Percentiles rank a stretch among this genome's conserved stretches.
Evolutionary conservation across 108 stramenopile genomes (phyloP).

Genomic region (Bacterosira constricta): DNA sequence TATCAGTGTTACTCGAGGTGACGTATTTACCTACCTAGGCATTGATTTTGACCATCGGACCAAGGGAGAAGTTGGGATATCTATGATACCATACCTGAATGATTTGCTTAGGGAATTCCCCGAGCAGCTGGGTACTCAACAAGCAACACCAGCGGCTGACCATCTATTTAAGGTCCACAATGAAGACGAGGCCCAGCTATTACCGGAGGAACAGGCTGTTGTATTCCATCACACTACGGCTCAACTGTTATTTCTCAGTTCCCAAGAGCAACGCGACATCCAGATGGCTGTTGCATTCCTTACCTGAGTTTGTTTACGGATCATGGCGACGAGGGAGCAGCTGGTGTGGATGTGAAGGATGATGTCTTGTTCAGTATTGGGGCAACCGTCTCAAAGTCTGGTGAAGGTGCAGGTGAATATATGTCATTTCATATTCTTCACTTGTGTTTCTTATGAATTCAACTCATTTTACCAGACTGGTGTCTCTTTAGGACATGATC

Average conservation of each 20-base stretch:
- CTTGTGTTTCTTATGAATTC: too few relatives aligned
- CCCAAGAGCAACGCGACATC: too few relatives aligned
- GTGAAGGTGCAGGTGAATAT: too few relatives aligned
- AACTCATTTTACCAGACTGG: too few relatives aligned
- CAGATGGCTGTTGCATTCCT: too few relatives aligned
- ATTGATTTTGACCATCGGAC: slow-evolving; percentile 43
- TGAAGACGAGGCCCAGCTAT: not conserved
- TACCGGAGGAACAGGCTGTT: not conserved
- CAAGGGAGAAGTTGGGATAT: slow-evolving; percentile 20
- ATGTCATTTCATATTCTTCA: too few relatives aligned
- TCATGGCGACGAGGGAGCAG: too few relatives aligned
- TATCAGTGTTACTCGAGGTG: slow-evolving; percentile 14
- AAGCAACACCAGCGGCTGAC: slow-evolving; percentile 30
- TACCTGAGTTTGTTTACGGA: too few relatives aligned
- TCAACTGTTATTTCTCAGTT: slow-evolving; percentile 10
- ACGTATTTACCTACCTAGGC: slow-evolving; percentile 41
- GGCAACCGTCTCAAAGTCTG: too few relatives aligned
- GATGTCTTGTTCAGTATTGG: too few relatives aligned
- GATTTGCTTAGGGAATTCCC: slow-evolving; percentile 27
- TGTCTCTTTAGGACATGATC: too few relatives aligned
- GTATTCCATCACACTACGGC: slow-evolving; percentile 6
- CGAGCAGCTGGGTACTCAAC: not conserved
- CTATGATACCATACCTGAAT: slow-evolving; percentile 31
- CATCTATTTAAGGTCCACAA: slow-evolving; percentile 23
- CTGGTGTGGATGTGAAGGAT: too few relatives aligned